Evolutionary conservation across 23 red algal genomes (phyloP).

Genomic region (Gracilaria domingensis): DNA sequence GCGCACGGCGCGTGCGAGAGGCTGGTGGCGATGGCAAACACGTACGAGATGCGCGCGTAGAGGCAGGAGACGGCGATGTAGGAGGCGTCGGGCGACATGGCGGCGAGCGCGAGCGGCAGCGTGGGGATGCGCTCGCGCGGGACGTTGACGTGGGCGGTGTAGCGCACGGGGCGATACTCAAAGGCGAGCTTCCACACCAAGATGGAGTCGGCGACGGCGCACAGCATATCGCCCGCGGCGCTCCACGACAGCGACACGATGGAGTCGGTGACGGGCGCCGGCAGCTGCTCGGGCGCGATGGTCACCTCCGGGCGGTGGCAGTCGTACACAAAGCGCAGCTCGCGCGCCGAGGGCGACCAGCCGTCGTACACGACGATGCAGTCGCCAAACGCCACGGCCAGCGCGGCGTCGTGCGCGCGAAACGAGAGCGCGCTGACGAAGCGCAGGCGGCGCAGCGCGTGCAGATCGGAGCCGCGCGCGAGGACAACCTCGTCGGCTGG

Average conservation of each 20-base stretch:
- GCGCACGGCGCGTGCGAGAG: slow-evolving; percentile 4
- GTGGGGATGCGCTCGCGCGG: slow-evolving; percentile 14
- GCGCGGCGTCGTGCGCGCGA: slow-evolving; percentile 62
- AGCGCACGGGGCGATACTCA: slow-evolving; percentile 27
- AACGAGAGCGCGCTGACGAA: slow-evolving; percentile 48
- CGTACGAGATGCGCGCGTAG: slow-evolving; percentile 38
- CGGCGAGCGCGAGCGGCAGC: slow-evolving; percentile 16
- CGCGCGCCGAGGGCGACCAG: slow-evolving; percentile 19
- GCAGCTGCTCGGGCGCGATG: neutral
- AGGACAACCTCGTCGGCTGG: slow-evolving; percentile 64
- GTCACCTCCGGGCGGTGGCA: slow-evolving; percentile 27
- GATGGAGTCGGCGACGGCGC: slow-evolving; percentile 56
- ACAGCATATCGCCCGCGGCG: slow-evolving; percentile 32
- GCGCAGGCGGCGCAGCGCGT: slow-evolving; percentile 46
- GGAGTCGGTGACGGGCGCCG: neutral
- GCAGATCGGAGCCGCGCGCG: slow-evolving; percentile 74
- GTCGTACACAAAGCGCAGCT: slow-evolving; percentile 21
- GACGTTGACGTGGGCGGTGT: neutral
- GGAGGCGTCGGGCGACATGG: slow-evolving; percentile 43
- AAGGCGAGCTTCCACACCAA: slow-evolving; percentile 52
- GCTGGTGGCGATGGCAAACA: slow-evolving; percentile 36
- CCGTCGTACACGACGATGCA: slow-evolving; percentile 68
- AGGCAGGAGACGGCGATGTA: slow-evolving; percentile 38
- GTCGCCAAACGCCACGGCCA: slow-evolving; percentile 65
- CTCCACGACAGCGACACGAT: slow-evolving; percentile 51